Conservation (phyloP, 1,139 yeast genomes). For the Pichiaceae sp. region DNA sequence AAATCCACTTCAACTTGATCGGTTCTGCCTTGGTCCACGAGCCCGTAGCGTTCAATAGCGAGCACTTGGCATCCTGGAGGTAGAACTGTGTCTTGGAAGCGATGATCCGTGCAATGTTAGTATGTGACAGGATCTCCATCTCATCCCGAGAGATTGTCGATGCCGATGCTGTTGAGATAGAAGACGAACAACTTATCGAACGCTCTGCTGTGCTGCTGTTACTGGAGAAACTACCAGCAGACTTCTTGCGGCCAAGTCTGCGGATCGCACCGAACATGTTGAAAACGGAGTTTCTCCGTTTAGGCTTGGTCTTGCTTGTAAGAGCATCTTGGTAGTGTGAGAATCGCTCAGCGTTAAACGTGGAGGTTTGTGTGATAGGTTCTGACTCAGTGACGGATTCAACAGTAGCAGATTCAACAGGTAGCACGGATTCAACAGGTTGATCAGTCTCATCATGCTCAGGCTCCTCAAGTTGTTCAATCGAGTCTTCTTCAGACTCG, state of each 20-base stretch:
- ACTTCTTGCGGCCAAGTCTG: conserved; percentile 2
- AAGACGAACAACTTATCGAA: background rate
- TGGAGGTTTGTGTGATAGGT: background rate
- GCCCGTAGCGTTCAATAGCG: conserved; percentile 14
- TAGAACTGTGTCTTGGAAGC: conserved; percentile 5
- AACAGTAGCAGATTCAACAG: background rate
- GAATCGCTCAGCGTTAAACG: conserved; percentile 13
- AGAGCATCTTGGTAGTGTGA: conserved; percentile 14
- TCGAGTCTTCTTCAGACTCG: background rate
- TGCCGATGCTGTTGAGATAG: background rate
- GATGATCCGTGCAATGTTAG: background rate
- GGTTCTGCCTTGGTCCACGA: conserved; percentile 17
- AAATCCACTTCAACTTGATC: conserved; percentile 6
- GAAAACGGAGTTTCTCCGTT: conserved; percentile 24
- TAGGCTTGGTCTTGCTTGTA: conserved; percentile 6
- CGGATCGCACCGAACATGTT: conserved; percentile 16
- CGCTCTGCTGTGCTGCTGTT: background rate
- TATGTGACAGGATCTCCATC: background rate
- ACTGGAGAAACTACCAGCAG: no score
- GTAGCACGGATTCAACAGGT: no score
- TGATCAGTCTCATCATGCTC: no score
- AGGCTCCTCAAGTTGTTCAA: no score
- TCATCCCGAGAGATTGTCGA: background rate
- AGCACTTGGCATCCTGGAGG: conserved; percentile 15
- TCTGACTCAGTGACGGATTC: background rate